Base-by-base conservation (phyloP, 2,329 filamentous ascomycete genomes). In the Annulohypoxylon truncatum region DNA sequence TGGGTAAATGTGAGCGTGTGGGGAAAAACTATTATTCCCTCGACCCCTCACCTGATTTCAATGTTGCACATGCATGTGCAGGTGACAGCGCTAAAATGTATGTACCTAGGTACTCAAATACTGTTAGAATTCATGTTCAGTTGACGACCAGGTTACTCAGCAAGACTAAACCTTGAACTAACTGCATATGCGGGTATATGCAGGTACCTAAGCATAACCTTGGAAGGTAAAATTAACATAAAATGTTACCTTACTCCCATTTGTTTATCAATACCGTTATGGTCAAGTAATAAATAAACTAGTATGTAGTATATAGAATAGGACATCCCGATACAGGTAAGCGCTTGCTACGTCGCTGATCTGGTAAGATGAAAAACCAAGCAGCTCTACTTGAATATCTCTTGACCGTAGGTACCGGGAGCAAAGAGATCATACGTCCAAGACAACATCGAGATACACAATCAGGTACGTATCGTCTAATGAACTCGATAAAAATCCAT, bases 401-500 rank as follows among this genome's bases (percentile, higher is more conserved):
- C 35, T 42, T 10, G 9, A 46, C 26, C 22, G 22, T 46, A n/a
- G n/a, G n/a, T n/a, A 46, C 26, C 26, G 20, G 12, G 20, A 46
- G 12, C n/a, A 22, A 46, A 26, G 20, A n/a, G 12, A 26, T 22
- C 42, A 7, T 46, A 26, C 20, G 26, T 46, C 13, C 48, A 38
- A 24, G 12, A 22, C 24, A 31, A 26, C 38, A 20, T 20, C 15
- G 13, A 15, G 29, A 28, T 26, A 28, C 22, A 48, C 44, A 48
- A 24, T 28, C 31, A 22, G 10, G 29, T 18, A 35, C 13, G 13
- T 12, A 47, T 13, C 28, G 31, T 6, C 29, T 28, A 1, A 44
- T 60, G 31, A 60, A 52, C 24, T 35, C 24, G 8, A 54, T 13
- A 38, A 48, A 60, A 40, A 33, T 31, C 47, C 47, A 51, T 51